These are phyloP conservation scores for Fusarium sp. DNA, from an alignment of 2,329 filamentous ascomycete genomes.

Conservation along the genomic window DNA sequence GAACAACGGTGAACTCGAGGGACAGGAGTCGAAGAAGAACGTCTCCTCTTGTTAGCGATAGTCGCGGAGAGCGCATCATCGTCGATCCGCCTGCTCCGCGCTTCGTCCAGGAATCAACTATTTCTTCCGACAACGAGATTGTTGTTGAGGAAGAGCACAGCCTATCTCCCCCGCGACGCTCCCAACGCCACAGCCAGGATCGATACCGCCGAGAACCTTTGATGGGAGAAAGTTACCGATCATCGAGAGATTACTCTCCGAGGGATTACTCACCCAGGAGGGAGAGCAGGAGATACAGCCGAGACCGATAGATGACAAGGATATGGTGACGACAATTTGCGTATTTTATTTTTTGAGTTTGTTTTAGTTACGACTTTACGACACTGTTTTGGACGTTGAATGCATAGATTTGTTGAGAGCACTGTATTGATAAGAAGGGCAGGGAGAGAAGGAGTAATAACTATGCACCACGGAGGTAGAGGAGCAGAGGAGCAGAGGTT, in stretches of 20 bases:
- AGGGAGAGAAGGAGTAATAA: constrained; percentile 9
- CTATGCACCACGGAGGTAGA: neutral
- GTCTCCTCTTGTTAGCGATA: constrained; percentile 38
- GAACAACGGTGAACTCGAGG: constrained; percentile 34
- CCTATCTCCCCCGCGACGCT: constrained; percentile 42
- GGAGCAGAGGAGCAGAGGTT: neutral
- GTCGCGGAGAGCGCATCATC: constrained; percentile 42
- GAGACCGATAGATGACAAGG: constrained; percentile 23
- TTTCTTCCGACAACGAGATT: constrained; percentile 55
- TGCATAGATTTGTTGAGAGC: constrained; percentile 8
- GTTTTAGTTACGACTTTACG: constrained; percentile 34
- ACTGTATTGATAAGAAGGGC: neutral
- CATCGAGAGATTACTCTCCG: constrained; percentile 39
- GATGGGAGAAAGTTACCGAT: constrained; percentile 30
- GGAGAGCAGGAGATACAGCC: constrained; percentile 42
- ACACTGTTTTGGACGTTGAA: constrained; percentile 23
- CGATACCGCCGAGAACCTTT: constrained; percentile 46
- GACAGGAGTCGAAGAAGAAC: constrained; percentile 36
- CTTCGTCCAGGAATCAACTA: constrained; percentile 43
- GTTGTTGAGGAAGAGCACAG: constrained; percentile 55
- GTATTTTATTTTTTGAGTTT: constrained; percentile 15
- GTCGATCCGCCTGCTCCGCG: constrained; percentile 51
- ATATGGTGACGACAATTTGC: neutral
- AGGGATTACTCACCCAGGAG: constrained; percentile 41
- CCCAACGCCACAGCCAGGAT: constrained; percentile 44